phyloP scores from a whole-genome alignment of 345 rosid genomes.

The Aquilaria yunnanensis region DNA sequence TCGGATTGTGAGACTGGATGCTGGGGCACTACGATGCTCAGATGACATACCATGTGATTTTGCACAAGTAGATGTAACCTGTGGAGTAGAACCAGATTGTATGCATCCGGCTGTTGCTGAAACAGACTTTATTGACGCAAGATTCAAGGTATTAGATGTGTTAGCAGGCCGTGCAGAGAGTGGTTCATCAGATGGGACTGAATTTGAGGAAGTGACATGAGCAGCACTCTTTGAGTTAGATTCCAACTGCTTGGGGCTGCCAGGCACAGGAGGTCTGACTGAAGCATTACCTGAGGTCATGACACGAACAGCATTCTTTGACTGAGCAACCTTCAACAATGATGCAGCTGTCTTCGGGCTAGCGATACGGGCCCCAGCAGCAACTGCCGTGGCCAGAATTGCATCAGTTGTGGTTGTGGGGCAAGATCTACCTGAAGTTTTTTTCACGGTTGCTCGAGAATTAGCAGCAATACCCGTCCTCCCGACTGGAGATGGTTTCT shows the following conservation, averaged over 20 bases:
- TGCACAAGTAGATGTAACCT: too few relatives aligned
- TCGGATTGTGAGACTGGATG: slow-evolving; percentile 16
- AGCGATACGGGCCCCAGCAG: slow-evolving; percentile 76
- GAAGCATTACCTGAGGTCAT: slow-evolving; percentile 42
- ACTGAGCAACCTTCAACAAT: slow-evolving; percentile 50
- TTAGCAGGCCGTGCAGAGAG: slow-evolving; percentile 20
- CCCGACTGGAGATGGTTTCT: slow-evolving; percentile 25
- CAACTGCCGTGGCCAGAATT: slow-evolving; percentile 66
- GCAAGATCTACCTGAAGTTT: slow-evolving; percentile 26
- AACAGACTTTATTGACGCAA: slow-evolving; percentile 33
- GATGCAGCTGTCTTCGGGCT: slow-evolving; percentile 48
- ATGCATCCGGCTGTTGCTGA: slow-evolving; percentile 19
- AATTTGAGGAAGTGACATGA: neutral
- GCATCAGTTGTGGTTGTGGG: slow-evolving; percentile 37
- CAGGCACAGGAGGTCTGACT: slow-evolving; percentile 29
- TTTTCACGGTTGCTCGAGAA: slow-evolving; percentile 36
- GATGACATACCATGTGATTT: slow-evolving; percentile 17
- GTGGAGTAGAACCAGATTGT: slow-evolving; percentile 21
- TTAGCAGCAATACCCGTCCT: slow-evolving; percentile 30
- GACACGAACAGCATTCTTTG: slow-evolving; percentile 44
- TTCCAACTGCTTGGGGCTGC: slow-evolving; percentile 27
- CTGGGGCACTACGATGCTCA: slow-evolving; percentile 22
- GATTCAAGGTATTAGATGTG: slow-evolving; percentile 17
- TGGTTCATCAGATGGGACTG: slow-evolving; percentile 22
- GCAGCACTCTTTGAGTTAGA: slow-evolving; percentile 21